Base-by-base conservation (phyloP, 805 yeast species). In the Candida piceae region DNA sequence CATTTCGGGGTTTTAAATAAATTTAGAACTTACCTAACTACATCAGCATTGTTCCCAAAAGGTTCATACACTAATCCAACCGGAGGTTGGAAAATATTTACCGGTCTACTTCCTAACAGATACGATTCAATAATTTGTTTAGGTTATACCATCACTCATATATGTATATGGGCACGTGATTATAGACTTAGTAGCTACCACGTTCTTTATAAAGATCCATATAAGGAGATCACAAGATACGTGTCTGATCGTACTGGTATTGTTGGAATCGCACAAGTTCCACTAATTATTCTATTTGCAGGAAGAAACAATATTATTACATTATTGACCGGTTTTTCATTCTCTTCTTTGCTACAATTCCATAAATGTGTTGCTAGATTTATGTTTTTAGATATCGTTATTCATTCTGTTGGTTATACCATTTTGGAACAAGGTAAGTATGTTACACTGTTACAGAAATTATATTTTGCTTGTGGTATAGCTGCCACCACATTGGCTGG, bases 281-380 rank as follows among this genome's bases (percentile, higher is more conserved):
- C 78, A 3, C 42, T 58, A 10, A 41, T 68, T 29, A 52, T 72
- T 13, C 53, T 72, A 29, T 71, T 72, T 50, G 66, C 72, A 4
- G 77, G 77, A 28, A 57, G 75, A 43, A 70, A 70, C 45, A 69
- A 68, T 50, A 53, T 70, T 27, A 50, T 69, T 36, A 57, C 56
- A 33, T 70, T 60, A 56, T 20, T 70, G 17, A 64, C 74, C 7
- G 71, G 74, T 1, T 65, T 72, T 65, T 48, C 57, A 7, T 66
- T 60, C 38, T 45, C 70, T 3, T 55, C 68, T 23, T 70, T 70
- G 45, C 48, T 78, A 48, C 66, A 69, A 22, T 74, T 73, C 50
- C 95, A 86, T 58, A 80, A 72, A 55, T 74, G 85, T 79, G 56
- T 72, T 32, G 79, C 84, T 1, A 67, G 84, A 49, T 65, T 69